These are phyloP conservation scores for Elongisporangium anandrum DNA, from an alignment of 352 stramenopile genomes.

Conservation along the genomic window DNA sequence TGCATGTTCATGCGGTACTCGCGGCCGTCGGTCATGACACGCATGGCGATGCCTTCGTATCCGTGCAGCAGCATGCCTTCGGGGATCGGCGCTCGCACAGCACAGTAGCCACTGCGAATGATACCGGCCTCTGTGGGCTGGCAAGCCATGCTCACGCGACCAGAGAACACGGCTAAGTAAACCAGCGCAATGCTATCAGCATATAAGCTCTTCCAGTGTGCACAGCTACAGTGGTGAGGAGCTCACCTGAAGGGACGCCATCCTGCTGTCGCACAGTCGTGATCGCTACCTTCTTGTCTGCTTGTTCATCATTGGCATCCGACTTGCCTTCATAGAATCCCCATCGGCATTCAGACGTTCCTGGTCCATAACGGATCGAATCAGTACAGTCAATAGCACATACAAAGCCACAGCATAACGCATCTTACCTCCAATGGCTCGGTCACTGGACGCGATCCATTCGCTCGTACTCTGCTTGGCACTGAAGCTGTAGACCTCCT, in stretches of 20 bases:
- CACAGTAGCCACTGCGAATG: constrained; percentile 83
- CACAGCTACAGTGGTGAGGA: not conserved
- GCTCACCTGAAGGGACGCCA: constrained; percentile 39
- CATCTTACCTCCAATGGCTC: constrained; percentile 67
- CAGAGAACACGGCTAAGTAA: constrained; percentile 62
- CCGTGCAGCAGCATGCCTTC: constrained; percentile 56
- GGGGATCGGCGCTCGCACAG: constrained; percentile 59
- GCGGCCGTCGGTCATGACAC: constrained; percentile 81
- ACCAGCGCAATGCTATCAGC: not conserved
- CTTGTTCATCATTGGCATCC: constrained; percentile 8
- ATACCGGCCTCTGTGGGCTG: constrained; percentile 75
- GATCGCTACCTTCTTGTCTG: constrained; percentile 21
- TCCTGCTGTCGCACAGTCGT: constrained; percentile 51
- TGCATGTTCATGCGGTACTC: constrained; percentile 82
- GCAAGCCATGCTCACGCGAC: constrained; percentile 62
- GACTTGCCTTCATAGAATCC: constrained; percentile 42
- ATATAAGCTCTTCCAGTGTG: not conserved
- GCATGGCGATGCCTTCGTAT: constrained; percentile 83
- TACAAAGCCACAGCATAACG: constrained; percentile 1
- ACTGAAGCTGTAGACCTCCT: constrained; percentile 74
- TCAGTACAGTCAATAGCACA: not conserved
- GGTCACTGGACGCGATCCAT: constrained; percentile 75
- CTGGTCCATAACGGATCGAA: constrained; percentile 14
- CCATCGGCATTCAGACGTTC: constrained; percentile 66
- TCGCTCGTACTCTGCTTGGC: constrained; percentile 37